Evolutionary conservation across 2,329 filamentous ascomycete genomes (phyloP), one percentile per base, ranked within the genome.

Genomic region (Exophiala dermatitidis): DNA sequence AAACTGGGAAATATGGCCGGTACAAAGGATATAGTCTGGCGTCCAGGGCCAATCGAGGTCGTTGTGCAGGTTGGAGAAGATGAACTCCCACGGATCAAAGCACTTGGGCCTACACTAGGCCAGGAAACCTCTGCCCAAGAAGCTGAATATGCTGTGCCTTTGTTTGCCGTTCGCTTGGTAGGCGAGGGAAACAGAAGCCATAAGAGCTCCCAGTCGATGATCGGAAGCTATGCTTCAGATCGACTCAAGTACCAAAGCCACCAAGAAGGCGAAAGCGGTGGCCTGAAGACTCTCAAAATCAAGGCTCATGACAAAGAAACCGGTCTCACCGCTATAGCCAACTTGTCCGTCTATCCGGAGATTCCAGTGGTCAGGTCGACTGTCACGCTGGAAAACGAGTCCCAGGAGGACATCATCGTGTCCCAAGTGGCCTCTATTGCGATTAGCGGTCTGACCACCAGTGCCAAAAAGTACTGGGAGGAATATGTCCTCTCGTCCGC

Each of bases 401-500:
- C 50, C 6, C 40, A 50, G 2, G 8, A 50, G 3, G 36, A 54
- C 2, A 31, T 63, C 2, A 40, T 58, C 12, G 42, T 63, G 4
- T 62, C 57, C 2, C 63, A 66, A 32, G 36, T 64, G 7, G 57
- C 62, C 2, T 67, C 65, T 0, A 50, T 67, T 1, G 52, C 60
- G 1, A 32, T 66, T 2, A 64, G 67, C 4, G 57, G 58, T 0
- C 31, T 65, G n/a, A 58, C 61, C 1, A 48, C 44, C 2, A 51
- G 56, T 1, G 55, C 58, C 1, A 31, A 51, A 2, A 42, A 58
- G 30, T 60, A 62, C 52, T 67, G 62, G 62, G 6, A 56, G 1
- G 62, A 67, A 42, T 67, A 65, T 31, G 49, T 32, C 3, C 45
- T 66, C 4, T 56, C 61, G 1, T 46, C 53, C 26, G 56, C 64